Percentiles rank a stretch among this genome's conserved stretches.
These are phyloP conservation scores for Acanthamoeba sp. DNA, from an alignment of 208 protist species.

Conservation along the genomic window DNA sequence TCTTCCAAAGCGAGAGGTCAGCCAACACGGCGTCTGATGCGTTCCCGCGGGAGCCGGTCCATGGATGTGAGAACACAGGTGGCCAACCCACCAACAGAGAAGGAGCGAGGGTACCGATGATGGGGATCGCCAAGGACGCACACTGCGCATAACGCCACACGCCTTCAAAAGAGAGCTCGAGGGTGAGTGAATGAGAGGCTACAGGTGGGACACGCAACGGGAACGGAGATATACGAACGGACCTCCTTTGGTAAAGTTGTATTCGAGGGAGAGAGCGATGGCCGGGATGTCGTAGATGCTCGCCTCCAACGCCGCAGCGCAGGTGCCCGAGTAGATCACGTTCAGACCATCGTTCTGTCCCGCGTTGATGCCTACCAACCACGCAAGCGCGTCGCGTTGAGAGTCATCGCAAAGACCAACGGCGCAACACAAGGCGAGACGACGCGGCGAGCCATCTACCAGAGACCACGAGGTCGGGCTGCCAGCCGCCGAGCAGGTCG, in stretches of 20 bases:
- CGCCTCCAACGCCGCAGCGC: not conserved
- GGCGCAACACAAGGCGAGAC: no score
- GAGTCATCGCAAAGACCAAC: no score
- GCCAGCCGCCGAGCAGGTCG: not conserved
- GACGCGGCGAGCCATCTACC: not conserved
- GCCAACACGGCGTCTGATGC: constrained; percentile 16
- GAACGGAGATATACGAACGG: no score
- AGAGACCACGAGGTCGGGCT: constrained; percentile 10
- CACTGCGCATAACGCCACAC: constrained; percentile 13
- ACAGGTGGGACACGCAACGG: no score
- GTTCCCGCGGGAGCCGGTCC: no score
- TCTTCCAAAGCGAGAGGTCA: not conserved
- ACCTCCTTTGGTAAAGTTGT: constrained; percentile 20
- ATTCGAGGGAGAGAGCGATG: constrained; percentile 22
- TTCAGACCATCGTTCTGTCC: constrained; percentile 8
- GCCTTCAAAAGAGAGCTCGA: not conserved
- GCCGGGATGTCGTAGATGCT: not conserved
- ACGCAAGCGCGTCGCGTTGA: not conserved
- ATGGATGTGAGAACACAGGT: no score
- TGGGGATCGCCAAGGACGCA: not conserved
- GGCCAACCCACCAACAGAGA: no score
- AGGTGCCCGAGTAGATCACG: constrained; percentile 30
- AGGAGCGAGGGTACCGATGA: not conserved
- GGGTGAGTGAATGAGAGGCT: no score
- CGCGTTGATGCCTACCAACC: constrained; percentile 3